A percentile compares a stretch with the other conserved stretches of the same genome.
These are phyloP conservation scores for Luffa acutangula DNA, from an alignment of 306 rosid species.

Conservation along the genomic window DNA sequence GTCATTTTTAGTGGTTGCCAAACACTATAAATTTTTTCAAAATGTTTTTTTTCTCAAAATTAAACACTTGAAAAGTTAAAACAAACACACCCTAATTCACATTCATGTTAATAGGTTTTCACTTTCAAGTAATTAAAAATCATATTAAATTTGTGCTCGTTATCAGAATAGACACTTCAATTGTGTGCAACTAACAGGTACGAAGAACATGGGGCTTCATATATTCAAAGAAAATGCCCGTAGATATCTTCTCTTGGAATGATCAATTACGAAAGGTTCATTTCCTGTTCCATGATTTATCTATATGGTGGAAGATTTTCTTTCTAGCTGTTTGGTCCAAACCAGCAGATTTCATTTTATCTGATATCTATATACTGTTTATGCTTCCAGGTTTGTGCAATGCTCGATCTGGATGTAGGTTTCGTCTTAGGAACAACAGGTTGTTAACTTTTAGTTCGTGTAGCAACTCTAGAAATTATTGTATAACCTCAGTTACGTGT, in stretches of 20 bases:
- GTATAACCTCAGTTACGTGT: background rate
- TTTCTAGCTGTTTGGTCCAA: background rate
- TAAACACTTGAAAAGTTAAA: no score
- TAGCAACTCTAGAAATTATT: background rate
- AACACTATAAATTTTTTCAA: no score
- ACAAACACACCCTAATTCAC: background rate
- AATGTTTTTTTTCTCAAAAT: no score
- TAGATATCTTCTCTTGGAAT: constrained; percentile 15
- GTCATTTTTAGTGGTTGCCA: no score
- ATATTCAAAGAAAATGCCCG: constrained; percentile 90
- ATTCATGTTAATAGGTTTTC: background rate
- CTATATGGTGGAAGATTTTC: background rate
- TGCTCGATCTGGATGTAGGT: background rate
- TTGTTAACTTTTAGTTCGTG: background rate
- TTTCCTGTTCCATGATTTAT: background rate
- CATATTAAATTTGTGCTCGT: background rate
- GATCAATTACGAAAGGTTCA: constrained; percentile 10
- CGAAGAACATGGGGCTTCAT: constrained; percentile 98
- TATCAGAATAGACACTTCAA: background rate
- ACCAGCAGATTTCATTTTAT: background rate
- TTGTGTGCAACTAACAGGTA: constrained; percentile 40
- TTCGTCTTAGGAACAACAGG: background rate
- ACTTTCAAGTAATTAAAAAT: background rate
- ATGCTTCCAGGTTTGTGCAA: background rate
- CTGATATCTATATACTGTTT: background rate